Percentiles rank a stretch among this genome's conserved stretches.
Conservation (phyloP, 768 basidiomycete genomes). For the Lentinula raphanica region DNA sequence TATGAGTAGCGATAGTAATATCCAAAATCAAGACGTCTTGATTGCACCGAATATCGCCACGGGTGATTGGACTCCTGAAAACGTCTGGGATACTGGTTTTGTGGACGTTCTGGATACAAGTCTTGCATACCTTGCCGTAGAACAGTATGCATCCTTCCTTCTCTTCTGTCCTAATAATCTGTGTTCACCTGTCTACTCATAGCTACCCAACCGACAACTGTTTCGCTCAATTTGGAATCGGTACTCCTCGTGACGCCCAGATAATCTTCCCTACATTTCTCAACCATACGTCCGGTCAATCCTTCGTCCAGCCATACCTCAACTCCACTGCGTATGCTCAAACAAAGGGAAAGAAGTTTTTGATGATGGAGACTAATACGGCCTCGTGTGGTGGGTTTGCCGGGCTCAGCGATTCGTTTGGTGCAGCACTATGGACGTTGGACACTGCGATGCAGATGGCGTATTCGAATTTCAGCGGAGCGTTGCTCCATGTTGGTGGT, state of each 20-base stretch:
- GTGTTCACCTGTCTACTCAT: background rate
- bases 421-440: slow-evolving; percentile 58
- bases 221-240: slow-evolving; percentile 41
- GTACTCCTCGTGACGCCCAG: slow-evolving; percentile 36
- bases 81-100: slow-evolving; percentile 53
- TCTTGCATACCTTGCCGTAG: slow-evolving; percentile 46
- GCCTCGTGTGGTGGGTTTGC: slow-evolving; percentile 67
- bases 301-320: slow-evolving; percentile 48
- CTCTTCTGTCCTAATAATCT: background rate
- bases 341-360: slow-evolving; percentile 34
- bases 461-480: slow-evolving; percentile 45
- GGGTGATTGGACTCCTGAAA: slow-evolving; percentile 47
- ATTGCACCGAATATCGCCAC: slow-evolving; percentile 53
- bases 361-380: slow-evolving; percentile 72
- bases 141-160: slow-evolving; percentile 36
- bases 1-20: slow-evolving; percentile 24
- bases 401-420: slow-evolving; percentile 58
- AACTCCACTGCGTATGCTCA: slow-evolving; percentile 39
- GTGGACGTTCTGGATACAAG: slow-evolving; percentile 33
- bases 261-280: slow-evolving; percentile 51
- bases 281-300: slow-evolving; percentile 48
- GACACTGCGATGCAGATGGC: slow-evolving; percentile 61
- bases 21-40: slow-evolving; percentile 41
- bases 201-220: slow-evolving; percentile 48
- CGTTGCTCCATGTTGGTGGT: slow-evolving; percentile 54